Conservation (phyloP, 2,329 filamentous ascomycete genomes). For the Colletotrichum sp. region DNA sequence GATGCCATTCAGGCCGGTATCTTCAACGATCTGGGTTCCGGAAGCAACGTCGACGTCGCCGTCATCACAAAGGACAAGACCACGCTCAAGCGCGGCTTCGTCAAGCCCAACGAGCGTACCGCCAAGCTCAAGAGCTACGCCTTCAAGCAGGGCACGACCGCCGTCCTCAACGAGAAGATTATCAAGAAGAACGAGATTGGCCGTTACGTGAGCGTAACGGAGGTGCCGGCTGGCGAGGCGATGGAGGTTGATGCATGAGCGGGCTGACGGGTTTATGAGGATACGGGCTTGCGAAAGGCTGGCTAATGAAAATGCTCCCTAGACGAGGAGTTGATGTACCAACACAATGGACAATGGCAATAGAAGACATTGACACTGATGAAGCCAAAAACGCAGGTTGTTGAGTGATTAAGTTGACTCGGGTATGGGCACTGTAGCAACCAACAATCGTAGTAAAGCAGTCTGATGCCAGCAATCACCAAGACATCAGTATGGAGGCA, state of each 20-base stretch:
- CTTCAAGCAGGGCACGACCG: constrained; percentile 91
- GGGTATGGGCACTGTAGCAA: background rate
- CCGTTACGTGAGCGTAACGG: constrained; percentile 91
- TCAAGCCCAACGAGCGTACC: constrained; percentile 89
- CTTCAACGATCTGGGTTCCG: constrained; percentile 97
- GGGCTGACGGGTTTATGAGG: background rate
- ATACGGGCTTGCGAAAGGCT: background rate
- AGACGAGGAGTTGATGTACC: constrained; percentile 17
- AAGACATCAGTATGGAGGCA: background rate
- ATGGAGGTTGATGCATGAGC: constrained; percentile 71
- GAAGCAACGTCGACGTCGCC: constrained; percentile 96
- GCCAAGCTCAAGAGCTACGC: constrained; percentile 93
- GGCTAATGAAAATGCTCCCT: constrained; percentile 7
- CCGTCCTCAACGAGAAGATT: constrained; percentile 93
- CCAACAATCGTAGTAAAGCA: background rate
- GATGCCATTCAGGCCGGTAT: constrained; percentile 96
- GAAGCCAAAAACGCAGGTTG: background rate
- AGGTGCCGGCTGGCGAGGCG: constrained; percentile 74
- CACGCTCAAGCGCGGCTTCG: constrained; percentile 88
- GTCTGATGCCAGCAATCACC: background rate
- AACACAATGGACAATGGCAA: constrained; percentile 22
- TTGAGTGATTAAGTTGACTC: background rate
- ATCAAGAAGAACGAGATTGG: constrained; percentile 93
- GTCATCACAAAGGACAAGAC: constrained; percentile 97
- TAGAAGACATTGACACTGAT: constrained; percentile 16